A percentile compares a stretch with the other conserved stretches of the same genome.
phyloP scores from a whole-genome alignment of 345 rosid genomes.

The Populus davidiana region DNA sequence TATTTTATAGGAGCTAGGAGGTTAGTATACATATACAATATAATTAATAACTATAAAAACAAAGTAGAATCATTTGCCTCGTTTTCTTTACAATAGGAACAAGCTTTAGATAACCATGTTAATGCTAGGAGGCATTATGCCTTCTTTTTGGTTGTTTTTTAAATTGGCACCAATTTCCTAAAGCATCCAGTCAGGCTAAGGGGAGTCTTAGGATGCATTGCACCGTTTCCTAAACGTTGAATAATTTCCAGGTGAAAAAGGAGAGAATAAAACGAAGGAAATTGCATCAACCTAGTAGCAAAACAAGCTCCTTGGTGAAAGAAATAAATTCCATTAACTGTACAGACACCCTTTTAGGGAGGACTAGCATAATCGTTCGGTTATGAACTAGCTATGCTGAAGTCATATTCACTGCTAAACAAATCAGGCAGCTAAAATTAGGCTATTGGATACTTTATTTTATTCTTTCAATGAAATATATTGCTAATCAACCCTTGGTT shows the following conservation, averaged over 20 bases:
- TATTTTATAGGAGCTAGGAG: background rate
- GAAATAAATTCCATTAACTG: background rate
- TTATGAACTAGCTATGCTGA: background rate
- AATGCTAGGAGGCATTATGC: background rate
- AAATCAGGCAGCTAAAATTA: background rate
- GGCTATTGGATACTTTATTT: background rate
- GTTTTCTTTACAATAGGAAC: background rate
- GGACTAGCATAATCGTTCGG: background rate
- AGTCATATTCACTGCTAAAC: background rate
- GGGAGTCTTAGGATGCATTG: background rate
- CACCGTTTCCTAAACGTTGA: background rate
- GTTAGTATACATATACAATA: constrained; percentile 1
- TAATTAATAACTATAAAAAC: background rate
- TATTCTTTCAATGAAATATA: no score
- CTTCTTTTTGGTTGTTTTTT: background rate
- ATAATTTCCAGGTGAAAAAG: background rate
- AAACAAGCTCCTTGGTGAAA: background rate
- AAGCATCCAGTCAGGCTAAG: background rate
- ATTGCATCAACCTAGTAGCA: background rate
- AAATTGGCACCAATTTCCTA: background rate
- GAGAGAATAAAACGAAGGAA: background rate
- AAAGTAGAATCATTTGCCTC: background rate
- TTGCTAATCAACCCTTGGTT: background rate
- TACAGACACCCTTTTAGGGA: background rate
- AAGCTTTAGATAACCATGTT: background rate